Evolutionary conservation across 148 eudicot genomes (phyloP), one percentile per base, ranked within the genome.

Genomic region (Pouteria glomerata): DNA sequence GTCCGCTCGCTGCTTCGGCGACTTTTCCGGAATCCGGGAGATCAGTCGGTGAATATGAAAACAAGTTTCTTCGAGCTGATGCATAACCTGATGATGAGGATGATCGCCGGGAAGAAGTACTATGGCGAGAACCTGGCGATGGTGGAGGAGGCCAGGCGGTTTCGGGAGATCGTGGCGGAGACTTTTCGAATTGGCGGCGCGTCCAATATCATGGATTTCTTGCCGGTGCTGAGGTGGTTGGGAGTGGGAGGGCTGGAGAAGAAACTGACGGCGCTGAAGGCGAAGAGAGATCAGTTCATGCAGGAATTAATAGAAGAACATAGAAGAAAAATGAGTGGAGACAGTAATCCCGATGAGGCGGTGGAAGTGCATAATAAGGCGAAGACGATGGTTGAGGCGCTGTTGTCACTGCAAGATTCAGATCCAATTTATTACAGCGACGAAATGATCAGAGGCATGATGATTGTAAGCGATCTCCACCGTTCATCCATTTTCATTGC

Each of bases 101-200:
- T 82, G 84, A 78, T 85, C 4, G 80, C 79, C 1, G 89, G 86
- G 41, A 85, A 82, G 56, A 70, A 82, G 67, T 85, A 77, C 67
- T 85, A 74, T 52, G 88, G 83, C 0, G 81, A 71, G 18, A 55
- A 69, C 0, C 76, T 37, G 68, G 69, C 1, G 33, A 62, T 69
- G 0, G 16, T 26, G 18, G 82, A 70, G 52, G 73, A 78, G 47
- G 76, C 81, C 16, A 42, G 30, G 62, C 7, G 52, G 78, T 85
- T 85, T 27, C 53, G 31, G 53, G 84, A 80, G 79, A 80, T 85
- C 0, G 79, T 85, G 4, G 24, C 31, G 14, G 82, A 75, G 68
- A 56, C 78, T 2, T 15, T 52, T 6, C 55, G 45, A 21, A 12
- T 82, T 33, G 41, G 61, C 0, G 81, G 63, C 11, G 34, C 69